Evolutionary conservation across 805 yeast genomes (phyloP).

Genomic region (Schwanniomyces sp.): DNA sequence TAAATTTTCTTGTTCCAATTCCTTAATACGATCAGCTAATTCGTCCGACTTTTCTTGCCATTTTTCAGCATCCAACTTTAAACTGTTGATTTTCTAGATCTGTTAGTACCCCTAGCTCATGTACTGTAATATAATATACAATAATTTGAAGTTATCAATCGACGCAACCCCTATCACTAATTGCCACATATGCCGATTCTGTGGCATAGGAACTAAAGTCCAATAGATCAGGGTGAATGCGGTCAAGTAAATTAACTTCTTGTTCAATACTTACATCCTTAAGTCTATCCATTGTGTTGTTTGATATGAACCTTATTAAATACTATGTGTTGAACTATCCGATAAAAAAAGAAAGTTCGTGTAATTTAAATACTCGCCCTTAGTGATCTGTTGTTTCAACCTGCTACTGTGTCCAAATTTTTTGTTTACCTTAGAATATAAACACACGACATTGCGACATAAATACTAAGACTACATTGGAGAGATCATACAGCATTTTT

Average conservation of each 20-base stretch:
- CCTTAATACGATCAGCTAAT: conserved; percentile 74
- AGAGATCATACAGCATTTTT: not conserved
- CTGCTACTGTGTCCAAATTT: not conserved
- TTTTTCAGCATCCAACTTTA: conserved; percentile 91
- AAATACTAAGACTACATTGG: too few species aligned
- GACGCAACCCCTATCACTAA: not conserved
- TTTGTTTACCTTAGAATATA: not conserved
- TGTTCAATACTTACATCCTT: conserved; percentile 49
- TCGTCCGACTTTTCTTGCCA: conserved; percentile 98
- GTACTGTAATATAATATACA: too few species aligned
- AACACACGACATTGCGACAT: not conserved
- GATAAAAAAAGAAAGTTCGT: not conserved
- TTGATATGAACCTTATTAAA: not conserved
- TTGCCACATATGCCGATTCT: not conserved
- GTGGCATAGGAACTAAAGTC: not conserved
- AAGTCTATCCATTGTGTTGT: conserved; percentile 52
- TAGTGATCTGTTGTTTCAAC: not conserved
- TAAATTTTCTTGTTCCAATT: conserved; percentile 85
- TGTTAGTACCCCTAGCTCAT: not conserved
- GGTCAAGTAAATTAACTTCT: not conserved
- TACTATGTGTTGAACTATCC: not conserved
- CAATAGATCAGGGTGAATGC: not conserved
- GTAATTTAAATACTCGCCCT: not conserved
- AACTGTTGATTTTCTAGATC: conserved; percentile 76
- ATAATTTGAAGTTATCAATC: too few species aligned